Evolutionary conservation across 2,329 filamentous ascomycete genomes (phyloP).

Genomic region (Chrysoporthe cubensis): DNA sequence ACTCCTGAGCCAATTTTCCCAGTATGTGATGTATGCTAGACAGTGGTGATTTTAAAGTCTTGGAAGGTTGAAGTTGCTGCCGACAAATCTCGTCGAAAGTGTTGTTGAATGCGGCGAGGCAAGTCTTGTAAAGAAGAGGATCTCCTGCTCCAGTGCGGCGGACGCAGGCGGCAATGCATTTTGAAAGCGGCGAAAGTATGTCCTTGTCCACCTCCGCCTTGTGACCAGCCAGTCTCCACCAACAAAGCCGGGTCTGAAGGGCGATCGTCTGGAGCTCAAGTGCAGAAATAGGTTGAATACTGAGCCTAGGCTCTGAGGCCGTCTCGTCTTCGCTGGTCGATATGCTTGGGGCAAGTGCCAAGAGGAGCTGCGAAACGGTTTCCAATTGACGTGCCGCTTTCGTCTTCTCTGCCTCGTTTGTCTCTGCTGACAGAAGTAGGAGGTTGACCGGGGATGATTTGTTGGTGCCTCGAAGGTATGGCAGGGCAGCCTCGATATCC

Average conservation of each 20-base stretch:
- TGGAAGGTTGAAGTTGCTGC: constrained; percentile 40
- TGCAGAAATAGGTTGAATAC: constrained; percentile 58
- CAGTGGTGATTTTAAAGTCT: constrained; percentile 48
- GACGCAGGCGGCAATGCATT: constrained; percentile 64
- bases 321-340: constrained; percentile 63
- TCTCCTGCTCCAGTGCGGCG: constrained; percentile 50
- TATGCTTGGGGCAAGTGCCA: constrained; percentile 70
- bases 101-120: constrained; percentile 40
- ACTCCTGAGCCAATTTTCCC: constrained; percentile 47
- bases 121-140: constrained; percentile 44
- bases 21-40: constrained; percentile 57
- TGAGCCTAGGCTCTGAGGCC: constrained; percentile 57
- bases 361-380: constrained; percentile 64
- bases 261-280: constrained; percentile 68
- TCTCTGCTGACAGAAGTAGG: constrained; percentile 51
- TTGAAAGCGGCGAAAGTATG: constrained; percentile 65
- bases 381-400: constrained; percentile 71
- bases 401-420: constrained; percentile 48
- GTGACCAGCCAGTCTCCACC: constrained; percentile 68
- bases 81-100: constrained; percentile 45
- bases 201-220: constrained; percentile 65
- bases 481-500: constrained; percentile 60
- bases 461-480: constrained; percentile 56
- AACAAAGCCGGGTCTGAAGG: constrained; percentile 63
- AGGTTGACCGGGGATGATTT: constrained; percentile 62